phyloP scores from a whole-genome alignment of 2,329 filamentous ascomycete genomes.

The Fusarium hainanense region DNA sequence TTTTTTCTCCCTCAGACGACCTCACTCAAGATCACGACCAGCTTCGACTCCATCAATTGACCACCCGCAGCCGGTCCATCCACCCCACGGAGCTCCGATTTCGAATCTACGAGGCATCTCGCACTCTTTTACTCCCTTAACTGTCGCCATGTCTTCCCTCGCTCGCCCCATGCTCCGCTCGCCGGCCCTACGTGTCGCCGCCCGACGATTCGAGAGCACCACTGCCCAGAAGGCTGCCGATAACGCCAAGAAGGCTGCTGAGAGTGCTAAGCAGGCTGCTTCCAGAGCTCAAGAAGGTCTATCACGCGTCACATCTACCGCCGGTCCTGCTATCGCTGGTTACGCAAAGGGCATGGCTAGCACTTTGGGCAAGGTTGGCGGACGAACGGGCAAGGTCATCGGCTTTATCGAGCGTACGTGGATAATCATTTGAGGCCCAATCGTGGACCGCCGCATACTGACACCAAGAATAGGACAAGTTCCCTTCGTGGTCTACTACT shows the following conservation, averaged over 20 bases:
- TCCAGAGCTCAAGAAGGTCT: constrained; percentile 84
- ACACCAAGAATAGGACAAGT: constrained; percentile 72
- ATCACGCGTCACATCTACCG: constrained; percentile 81
- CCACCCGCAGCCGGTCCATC: constrained; percentile 45
- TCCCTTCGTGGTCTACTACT: constrained; percentile 91
- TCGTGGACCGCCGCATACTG: constrained; percentile 8
- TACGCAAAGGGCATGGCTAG: constrained; percentile 74
- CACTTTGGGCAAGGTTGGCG: constrained; percentile 81
- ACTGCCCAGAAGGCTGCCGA: constrained; percentile 60
- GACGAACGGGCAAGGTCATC: constrained; percentile 82
- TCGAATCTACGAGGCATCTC: constrained; percentile 43
- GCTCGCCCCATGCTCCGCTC: constrained; percentile 60
- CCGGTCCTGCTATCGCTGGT: constrained; percentile 77
- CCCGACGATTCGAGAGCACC: constrained; percentile 71
- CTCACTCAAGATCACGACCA: constrained; percentile 45
- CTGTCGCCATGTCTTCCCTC: constrained; percentile 50
- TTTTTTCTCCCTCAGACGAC: constrained; percentile 57
- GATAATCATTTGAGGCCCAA: not conserved
- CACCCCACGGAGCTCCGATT: constrained; percentile 44
- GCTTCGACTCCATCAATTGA: constrained; percentile 53
- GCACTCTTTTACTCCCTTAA: constrained; percentile 40
- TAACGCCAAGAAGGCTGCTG: constrained; percentile 51
- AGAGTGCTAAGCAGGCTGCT: constrained; percentile 52
- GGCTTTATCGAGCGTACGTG: constrained; percentile 86
- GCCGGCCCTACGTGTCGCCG: constrained; percentile 58